Evolutionary conservation across 2,329 filamentous ascomycete species (phyloP), one percentile per base, ranked within the genome.

Genomic region (Aspergillus neotritici): DNA sequence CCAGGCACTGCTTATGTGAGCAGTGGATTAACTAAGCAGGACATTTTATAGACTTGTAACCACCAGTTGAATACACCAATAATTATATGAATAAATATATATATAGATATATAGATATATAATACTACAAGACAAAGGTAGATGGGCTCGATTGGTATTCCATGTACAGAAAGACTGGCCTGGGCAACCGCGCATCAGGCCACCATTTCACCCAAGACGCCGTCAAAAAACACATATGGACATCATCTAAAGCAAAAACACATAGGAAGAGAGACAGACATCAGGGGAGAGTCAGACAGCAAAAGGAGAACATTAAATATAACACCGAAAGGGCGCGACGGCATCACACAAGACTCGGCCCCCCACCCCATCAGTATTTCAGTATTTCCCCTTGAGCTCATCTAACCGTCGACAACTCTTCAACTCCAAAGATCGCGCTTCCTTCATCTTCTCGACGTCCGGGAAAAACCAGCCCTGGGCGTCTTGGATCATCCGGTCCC

Each of bases 381-480:
- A 66, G 40, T 60, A 63, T 46, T 52, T 63, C 28, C 63, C 55
- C 41, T 72, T 72, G 63, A 80, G 60, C 36, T 71, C 67, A 41
- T 77, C 69, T 54, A 84, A 60, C 50, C 71, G 73, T 55, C 69
- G 69, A 63, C 82, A 86, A 53, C 70, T 77, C 62, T 72, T 74
- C 71, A 81, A 75, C 35, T 77, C 70, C 74, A 83, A 75, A 15
- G 69, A 69, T 47, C 76, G 70, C 25, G 90, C 90, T 46, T 80
- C 67, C 48, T 83, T 78, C 80, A 94, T 80, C 72, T 88, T 89
- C 49, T 83, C 83, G 40, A 81, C 75, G 58, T 96, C 88, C 43
- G 82, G 80, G 64, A 81, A 89, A 60, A 95, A 88, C 85, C 89
- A 95, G 3, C 90, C 90, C 55, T 86, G 81, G 0, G 90, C 89